phyloP scores from a whole-genome alignment of 2,329 filamentous ascomycete genomes.

The Tricladium varicosporioides region DNA sequence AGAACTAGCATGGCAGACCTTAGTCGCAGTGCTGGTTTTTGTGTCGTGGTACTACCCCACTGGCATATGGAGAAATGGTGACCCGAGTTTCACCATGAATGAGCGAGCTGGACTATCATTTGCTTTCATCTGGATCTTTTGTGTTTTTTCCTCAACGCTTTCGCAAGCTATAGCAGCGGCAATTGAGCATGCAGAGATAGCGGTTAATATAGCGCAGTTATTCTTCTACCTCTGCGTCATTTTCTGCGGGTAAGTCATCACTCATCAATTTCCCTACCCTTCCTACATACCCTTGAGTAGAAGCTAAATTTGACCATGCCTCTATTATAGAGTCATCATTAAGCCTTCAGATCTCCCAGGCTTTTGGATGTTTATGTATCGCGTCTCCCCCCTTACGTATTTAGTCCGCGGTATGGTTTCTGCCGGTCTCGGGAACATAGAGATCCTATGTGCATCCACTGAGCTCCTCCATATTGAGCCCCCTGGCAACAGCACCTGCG shows the following conservation, averaged over 20 bases:
- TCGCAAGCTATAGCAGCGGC: slow-evolving; percentile 73
- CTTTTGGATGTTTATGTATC: slow-evolving; percentile 84
- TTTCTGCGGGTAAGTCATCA: slow-evolving; percentile 56
- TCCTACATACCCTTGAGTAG: neutral
- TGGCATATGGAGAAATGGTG: slow-evolving; percentile 68
- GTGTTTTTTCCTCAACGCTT: slow-evolving; percentile 79
- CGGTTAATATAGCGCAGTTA: slow-evolving; percentile 71
- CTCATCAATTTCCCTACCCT: neutral
- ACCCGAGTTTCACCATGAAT: slow-evolving; percentile 53
- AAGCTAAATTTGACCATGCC: neutral
- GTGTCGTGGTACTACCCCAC: slow-evolving; percentile 83
- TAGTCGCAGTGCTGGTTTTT: slow-evolving; percentile 72
- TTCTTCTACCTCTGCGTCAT: slow-evolving; percentile 69
- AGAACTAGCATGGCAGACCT: slow-evolving; percentile 74
- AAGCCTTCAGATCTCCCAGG: slow-evolving; percentile 49
- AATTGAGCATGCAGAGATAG: slow-evolving; percentile 70
- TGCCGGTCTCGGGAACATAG: slow-evolving; percentile 63
- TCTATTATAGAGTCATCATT: slow-evolving; percentile 1
- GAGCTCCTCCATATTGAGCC: slow-evolving; percentile 66
- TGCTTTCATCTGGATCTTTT: slow-evolving; percentile 69
- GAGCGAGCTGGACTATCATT: slow-evolving; percentile 77
- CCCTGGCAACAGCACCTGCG: slow-evolving; percentile 51
- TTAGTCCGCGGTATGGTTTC: slow-evolving; percentile 69
- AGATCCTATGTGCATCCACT: slow-evolving; percentile 62
- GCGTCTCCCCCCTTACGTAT: slow-evolving; percentile 77